Conservation (phyloP, 805 yeast genomes). For the Kodamaea laetipori region DNA sequence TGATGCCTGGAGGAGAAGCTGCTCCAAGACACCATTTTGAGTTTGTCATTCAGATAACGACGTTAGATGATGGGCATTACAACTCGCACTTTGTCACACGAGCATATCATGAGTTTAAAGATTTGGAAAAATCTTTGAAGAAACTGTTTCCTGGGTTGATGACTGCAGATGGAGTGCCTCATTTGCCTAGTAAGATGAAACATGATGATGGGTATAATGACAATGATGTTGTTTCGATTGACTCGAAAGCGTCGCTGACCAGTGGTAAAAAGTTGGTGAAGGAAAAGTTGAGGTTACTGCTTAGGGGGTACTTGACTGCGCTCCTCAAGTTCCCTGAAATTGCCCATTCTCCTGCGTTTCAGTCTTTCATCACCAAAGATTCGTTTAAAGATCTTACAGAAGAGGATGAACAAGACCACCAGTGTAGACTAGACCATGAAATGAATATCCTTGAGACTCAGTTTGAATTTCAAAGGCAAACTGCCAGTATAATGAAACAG, state of each 20-base stretch:
- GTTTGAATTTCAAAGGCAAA: slow-evolving; percentile 69
- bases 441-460: slow-evolving; percentile 58
- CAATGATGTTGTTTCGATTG: background rate
- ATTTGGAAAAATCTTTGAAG: slow-evolving; percentile 54
- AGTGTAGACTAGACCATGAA: slow-evolving; percentile 62
- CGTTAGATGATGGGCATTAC: slow-evolving; percentile 10
- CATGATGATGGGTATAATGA: slow-evolving; percentile 34
- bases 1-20: background rate
- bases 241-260: background rate
- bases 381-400: slow-evolving; percentile 37
- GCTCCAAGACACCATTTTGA: slow-evolving; percentile 34
- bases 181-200: slow-evolving; percentile 56
- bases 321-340: slow-evolving; percentile 58
- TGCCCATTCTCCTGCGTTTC: slow-evolving; percentile 51
- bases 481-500: slow-evolving; percentile 55
- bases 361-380: slow-evolving; percentile 51
- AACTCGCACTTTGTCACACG: slow-evolving; percentile 54
- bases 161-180: slow-evolving; percentile 51
- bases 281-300: slow-evolving; percentile 75
- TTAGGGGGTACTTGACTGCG: slow-evolving; percentile 68
- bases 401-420: slow-evolving; percentile 56
- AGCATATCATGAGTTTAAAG: slow-evolving; percentile 67
- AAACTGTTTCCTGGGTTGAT: slow-evolving; percentile 63
- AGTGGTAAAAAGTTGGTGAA: slow-evolving; percentile 47
- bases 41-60: slow-evolving; percentile 48